Evolutionary conservation across 805 yeast species (phyloP).

Genomic region (Candida dajiaensis): DNA sequence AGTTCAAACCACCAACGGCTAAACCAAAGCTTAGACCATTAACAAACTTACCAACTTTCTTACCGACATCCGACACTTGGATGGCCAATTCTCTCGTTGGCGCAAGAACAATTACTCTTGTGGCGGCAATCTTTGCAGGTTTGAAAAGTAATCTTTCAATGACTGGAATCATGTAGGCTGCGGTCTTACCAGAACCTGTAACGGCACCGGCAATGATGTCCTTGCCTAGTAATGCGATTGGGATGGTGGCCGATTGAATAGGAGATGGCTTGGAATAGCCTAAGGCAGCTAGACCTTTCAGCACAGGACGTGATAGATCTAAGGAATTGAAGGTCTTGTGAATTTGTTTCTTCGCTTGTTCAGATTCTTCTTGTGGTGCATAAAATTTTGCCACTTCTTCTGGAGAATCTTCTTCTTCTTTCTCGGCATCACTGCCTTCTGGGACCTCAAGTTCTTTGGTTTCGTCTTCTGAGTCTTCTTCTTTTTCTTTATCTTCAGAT

Average conservation of each 20-base stretch:
- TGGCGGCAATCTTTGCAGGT: conserved; percentile 78
- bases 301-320: conserved; percentile 82
- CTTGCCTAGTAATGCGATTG: conserved; percentile 87
- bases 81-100: conserved; percentile 98
- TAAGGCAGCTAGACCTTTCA: conserved; percentile 73
- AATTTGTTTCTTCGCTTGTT: conserved; percentile 42
- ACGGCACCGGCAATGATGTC: conserved; percentile 99
- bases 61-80: conserved; percentile 92
- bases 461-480: conserved; percentile 29
- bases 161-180: conserved; percentile 95
- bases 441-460: conserved; percentile 22
- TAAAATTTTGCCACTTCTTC: conserved; percentile 81
- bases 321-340: conserved; percentile 70
- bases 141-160: conserved; percentile 87
- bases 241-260: conserved; percentile 89
- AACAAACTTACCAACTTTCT: conserved; percentile 72
- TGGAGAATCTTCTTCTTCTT: conserved; percentile 56
- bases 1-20: conserved; percentile 96
- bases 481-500: conserved; percentile 29
- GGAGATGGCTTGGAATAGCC: conserved; percentile 91
- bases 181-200: conserved; percentile 99
- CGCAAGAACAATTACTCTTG: conserved; percentile 84
- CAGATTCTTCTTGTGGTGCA: conserved; percentile 51
- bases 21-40: conserved; percentile 78
- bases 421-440: conserved; percentile 28